A percentile compares a stretch with the other conserved stretches of the same genome.
Conservation (phyloP, 805 yeast genomes). For the Kazachstania bromeliacearum region DNA sequence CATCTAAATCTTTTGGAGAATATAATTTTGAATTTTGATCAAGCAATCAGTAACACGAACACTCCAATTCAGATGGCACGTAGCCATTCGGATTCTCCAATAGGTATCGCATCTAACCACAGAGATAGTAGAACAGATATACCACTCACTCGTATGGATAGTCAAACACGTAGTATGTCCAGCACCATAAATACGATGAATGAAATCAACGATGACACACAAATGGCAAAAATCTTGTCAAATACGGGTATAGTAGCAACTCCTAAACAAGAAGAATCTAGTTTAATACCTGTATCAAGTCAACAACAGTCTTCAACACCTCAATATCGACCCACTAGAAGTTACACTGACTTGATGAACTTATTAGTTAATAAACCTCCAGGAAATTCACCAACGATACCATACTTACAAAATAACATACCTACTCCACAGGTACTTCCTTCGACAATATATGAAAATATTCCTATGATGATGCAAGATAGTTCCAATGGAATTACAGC, state of each 20-base stretch:
- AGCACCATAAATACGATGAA: too few relatives aligned
- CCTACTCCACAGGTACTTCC: background rate
- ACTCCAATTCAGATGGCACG: background rate
- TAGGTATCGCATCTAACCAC: too few relatives aligned
- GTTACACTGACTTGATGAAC: constrained; percentile 18
- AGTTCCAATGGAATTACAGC: too few relatives aligned
- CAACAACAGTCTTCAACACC: background rate
- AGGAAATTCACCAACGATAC: background rate
- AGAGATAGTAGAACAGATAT: too few relatives aligned
- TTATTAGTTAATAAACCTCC: constrained; percentile 7
- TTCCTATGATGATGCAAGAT: background rate
- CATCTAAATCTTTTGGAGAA: constrained; percentile 3
- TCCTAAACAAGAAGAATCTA: too few relatives aligned
- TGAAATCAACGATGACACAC: too few relatives aligned
- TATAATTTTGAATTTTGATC: constrained; percentile 1
- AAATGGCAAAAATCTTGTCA: too few relatives aligned
- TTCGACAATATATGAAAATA: background rate
- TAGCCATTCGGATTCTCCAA: too few relatives aligned
- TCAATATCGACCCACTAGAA: constrained; percentile 7
- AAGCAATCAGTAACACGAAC: constrained; percentile 2
- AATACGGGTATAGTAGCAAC: too few relatives aligned
- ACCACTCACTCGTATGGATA: too few relatives aligned
- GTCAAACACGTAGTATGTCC: too few relatives aligned
- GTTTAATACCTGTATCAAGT: background rate
- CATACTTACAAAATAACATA: constrained; percentile 1